Percentiles rank a stretch among this genome's conserved stretches.
These are phyloP conservation scores for Neoboletus subvelutipes DNA, from an alignment of 768 basidiomycete species.

Conservation along the genomic window DNA sequence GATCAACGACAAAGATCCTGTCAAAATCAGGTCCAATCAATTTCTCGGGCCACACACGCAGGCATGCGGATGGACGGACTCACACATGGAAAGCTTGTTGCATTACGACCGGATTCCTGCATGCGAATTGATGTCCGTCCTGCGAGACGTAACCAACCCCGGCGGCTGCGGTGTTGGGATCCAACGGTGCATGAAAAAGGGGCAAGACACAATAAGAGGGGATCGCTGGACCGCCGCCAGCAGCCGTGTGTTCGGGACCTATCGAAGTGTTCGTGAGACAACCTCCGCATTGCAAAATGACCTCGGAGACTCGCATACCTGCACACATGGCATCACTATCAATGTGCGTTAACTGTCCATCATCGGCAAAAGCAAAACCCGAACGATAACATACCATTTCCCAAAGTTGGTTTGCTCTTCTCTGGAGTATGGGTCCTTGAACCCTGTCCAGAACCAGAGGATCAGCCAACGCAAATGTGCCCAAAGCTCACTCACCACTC, in stretches of 20 bases:
- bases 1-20: too few species aligned
- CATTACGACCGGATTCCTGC: conserved; percentile 42
- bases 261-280: too few species aligned
- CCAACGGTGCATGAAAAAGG: conserved; percentile 46
- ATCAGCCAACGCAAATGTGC: neutral
- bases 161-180: conserved; percentile 25
- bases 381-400: conserved; percentile 48
- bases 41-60: too few species aligned
- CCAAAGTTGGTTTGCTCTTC: too few species aligned
- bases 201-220: conserved; percentile 57
- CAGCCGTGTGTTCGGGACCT: conserved; percentile 2
- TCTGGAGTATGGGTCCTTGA: too few species aligned
- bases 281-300: too few species aligned
- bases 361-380: neutral
- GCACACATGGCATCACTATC: too few species aligned
- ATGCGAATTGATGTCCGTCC: conserved; percentile 56
- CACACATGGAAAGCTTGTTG: too few species aligned
- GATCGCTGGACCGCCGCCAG: conserved; percentile 37
- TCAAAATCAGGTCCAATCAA: conserved; percentile 4
- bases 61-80: too few species aligned
- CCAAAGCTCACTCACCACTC: conserved; percentile 37
- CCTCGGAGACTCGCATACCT: too few species aligned
- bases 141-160: conserved; percentile 50
- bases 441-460: conserved; percentile 36
- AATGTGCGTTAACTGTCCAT: too few species aligned